A percentile compares a stretch with the other conserved stretches of the same genome.
phyloP scores from a whole-genome alignment of 2,329 filamentous ascomycete genomes.

The Leptographium radiaticola region DNA sequence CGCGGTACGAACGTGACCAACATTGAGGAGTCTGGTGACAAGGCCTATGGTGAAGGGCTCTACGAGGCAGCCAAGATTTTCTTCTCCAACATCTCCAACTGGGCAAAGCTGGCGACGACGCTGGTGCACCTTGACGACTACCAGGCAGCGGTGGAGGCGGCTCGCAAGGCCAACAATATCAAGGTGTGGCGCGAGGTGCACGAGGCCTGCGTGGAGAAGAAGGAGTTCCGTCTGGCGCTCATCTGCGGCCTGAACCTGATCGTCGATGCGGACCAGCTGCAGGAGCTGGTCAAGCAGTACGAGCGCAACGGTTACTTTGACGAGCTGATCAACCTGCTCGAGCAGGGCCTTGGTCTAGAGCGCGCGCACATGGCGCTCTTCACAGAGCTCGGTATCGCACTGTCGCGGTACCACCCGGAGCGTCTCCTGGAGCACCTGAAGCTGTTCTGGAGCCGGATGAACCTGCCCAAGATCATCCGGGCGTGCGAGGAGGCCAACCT shows the following conservation, averaged over 20 bases:
- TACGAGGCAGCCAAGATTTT: conserved; percentile 98
- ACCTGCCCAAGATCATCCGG: conserved; percentile 92
- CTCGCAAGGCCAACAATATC: conserved; percentile 96
- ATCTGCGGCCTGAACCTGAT: conserved; percentile 98
- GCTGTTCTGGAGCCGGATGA: conserved; percentile 96
- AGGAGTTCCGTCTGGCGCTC: conserved; percentile 96
- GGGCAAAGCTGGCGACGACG: conserved; percentile 96
- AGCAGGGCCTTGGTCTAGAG: conserved; percentile 89
- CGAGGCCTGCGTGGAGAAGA: conserved; percentile 89
- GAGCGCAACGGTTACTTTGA: conserved; percentile 97
- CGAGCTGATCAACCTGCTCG: conserved; percentile 85
- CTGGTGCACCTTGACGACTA: conserved; percentile 95
- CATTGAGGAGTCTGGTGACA: conserved; percentile 93
- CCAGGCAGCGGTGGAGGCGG: conserved; percentile 93
- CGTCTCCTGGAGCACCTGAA: conserved; percentile 97
- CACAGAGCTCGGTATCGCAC: conserved; percentile 78
- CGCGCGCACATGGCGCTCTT: conserved; percentile 95
- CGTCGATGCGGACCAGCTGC: conserved; percentile 89
- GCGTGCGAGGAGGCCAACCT: conserved; percentile 89
- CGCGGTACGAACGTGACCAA: conserved; percentile 88
- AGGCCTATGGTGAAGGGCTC: conserved; percentile 87
- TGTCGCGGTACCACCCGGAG: conserved; percentile 91
- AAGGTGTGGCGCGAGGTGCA: conserved; percentile 99
- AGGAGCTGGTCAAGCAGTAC: conserved; percentile 89
- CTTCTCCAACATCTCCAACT: conserved; percentile 96